Evolutionary conservation across 208 protist species (phyloP).

Genomic region (Acanthamoeba polyphaga): DNA sequence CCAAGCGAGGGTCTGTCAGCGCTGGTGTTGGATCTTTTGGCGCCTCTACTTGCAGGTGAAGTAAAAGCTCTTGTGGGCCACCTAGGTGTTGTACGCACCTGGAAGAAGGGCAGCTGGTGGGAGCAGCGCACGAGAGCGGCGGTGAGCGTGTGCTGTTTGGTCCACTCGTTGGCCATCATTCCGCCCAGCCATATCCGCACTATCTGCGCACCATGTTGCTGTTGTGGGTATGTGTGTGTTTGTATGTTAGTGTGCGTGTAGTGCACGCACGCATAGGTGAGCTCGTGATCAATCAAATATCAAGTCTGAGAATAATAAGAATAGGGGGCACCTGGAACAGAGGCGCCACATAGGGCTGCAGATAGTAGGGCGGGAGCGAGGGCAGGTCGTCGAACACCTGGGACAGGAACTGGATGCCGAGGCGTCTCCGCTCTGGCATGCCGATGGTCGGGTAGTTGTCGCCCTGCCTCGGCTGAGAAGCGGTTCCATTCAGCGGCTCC

Average conservation of each 20-base stretch:
- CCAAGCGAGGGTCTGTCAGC: neutral
- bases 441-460: neutral
- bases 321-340: neutral
- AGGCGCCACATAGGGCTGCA: neutral
- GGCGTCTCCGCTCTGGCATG: neutral
- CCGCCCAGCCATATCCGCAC: neutral
- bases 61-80: too few relatives aligned
- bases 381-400: conserved; percentile 25
- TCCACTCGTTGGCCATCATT: neutral
- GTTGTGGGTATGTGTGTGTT: neutral
- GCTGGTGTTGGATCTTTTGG: neutral
- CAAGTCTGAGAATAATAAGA: too few relatives aligned
- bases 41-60: neutral
- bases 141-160: neutral
- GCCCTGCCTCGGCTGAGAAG: neutral
- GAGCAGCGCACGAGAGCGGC: conserved; percentile 8
- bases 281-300: too few relatives aligned
- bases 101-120: conserved; percentile 24
- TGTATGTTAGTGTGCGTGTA: too few relatives aligned
- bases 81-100: neutral
- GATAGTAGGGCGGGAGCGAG: neutral
- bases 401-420: neutral
- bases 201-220: neutral
- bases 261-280: too few relatives aligned
- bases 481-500: neutral